phyloP scores from a whole-genome alignment of 2,329 filamentous ascomycete genomes.

The Pseudogymnoascus sp. region DNA sequence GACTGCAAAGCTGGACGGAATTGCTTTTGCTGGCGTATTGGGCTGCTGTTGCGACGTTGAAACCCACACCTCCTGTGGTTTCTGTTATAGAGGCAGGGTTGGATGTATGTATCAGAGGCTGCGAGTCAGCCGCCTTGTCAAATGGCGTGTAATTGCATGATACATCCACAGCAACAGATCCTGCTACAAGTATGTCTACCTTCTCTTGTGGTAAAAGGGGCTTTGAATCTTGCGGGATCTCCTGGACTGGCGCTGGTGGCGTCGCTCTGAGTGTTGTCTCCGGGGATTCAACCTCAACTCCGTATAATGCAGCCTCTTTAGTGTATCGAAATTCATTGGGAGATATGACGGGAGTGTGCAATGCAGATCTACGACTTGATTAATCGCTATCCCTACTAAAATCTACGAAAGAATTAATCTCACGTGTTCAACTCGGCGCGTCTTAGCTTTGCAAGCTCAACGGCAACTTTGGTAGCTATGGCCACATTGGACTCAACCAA shows the following conservation, averaged over 20 bases:
- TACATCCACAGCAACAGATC: slow-evolving; percentile 82
- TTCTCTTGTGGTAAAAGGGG: not conserved
- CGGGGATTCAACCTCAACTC: not conserved
- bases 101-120: slow-evolving; percentile 33
- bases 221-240: not conserved
- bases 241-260: not conserved
- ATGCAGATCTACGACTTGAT: slow-evolving; percentile 11
- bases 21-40: slow-evolving; percentile 57
- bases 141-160: slow-evolving; percentile 63
- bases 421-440: slow-evolving; percentile 30
- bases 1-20: slow-evolving; percentile 66
- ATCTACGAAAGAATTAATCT: slow-evolving; percentile 27
- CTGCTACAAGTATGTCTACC: slow-evolving; percentile 74
- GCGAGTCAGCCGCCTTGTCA: slow-evolving; percentile 19
- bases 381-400: not conserved
- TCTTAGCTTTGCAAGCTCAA: slow-evolving; percentile 52
- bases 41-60: slow-evolving; percentile 82
- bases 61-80: slow-evolving; percentile 82
- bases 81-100: slow-evolving; percentile 61
- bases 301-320: not conserved
- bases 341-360: slow-evolving; percentile 3
- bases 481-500: slow-evolving; percentile 61
- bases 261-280: not conserved
- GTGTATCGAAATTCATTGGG: not conserved
- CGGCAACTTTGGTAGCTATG: slow-evolving; percentile 57